Evolutionary conservation across 1,284 basidiomycete genomes (phyloP), one percentile per base, ranked within the genome.

Genomic region (Fistulina hepatica): DNA sequence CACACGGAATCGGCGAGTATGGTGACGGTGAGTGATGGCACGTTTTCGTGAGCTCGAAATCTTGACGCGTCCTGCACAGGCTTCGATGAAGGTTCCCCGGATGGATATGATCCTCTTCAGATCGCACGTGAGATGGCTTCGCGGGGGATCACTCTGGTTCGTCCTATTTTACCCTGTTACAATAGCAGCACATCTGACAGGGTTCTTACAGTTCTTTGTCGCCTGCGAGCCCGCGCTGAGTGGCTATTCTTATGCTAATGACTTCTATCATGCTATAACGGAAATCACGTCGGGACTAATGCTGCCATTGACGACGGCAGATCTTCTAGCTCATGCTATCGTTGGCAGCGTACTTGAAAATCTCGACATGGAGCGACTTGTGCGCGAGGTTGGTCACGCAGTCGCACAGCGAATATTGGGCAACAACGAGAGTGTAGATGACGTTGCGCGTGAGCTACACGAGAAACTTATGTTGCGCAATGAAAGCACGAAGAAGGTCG

Each of bases 171-270:
- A 12, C 15, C 9, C 19, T 9, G n/a, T 17, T 21, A 8, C 15
- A 22, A 21, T 15, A 10, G 30, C 11, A 23, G 15, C 40, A 34
- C 21, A 10, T 21, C 34, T 35, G 21, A 21, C 31, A 21, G 27
- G 34, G 41, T 24, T 37, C 33, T 32, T 27, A 16, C 48, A 93
- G 89, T 94, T 95, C 64, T 92, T 95, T 57, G 93, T 99, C 13
- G 94, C 95, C 21, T 98, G 94, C 62, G 94, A 98, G 60, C 94
- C 95, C 37, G 94, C 93, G 2, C 68, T 97, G 40, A 94, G 90
- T 44, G 89, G 90, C 36, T 94, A 94, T 56, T 82, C 80, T 83
- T 86, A 81, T 59, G 88, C 90, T 1, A 91, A 86, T 41, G 94
- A 97, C 60, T 97, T 97, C 59, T 97, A 88, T 65, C 81, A 86